Base-by-base conservation (phyloP, 768 basidiomycete genomes). In the Phaffia australis region DNA sequence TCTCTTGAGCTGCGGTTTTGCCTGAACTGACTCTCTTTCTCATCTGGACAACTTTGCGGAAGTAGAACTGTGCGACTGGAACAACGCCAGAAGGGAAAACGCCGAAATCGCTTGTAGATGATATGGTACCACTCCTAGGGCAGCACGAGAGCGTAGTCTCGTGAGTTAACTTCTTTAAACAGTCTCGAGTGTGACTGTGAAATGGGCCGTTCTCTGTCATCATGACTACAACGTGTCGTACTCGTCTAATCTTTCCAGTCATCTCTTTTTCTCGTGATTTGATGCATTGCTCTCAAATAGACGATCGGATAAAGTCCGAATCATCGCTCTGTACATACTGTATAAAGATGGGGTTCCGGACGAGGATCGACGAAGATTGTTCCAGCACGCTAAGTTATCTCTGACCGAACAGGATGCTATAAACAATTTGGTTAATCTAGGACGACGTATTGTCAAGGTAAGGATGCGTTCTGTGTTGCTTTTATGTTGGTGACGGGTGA, bases 301-400 rank as follows among this genome's bases (percentile, higher is more conserved):
- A 19, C 67, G 67, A 19, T 23, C 54, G 59, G 92, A 91, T 77
- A 99, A 99, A 81, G 90, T 97, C 51, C 88, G 95, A 52, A 87
- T 99, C 71, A 88, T 99, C 66, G 89, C 94, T 21, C 80, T 98
- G 32, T 99, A 98, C 75, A 89, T 98, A 71, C 86, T 94, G 75
- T 82, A 85, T 75, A 85, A 93, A 32, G 95, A 98, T 72, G 95
- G 95, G 49, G 94, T 98, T 23, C 92, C 95, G n/a, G 93, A 97
- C 61, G 95, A 98, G 74, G 95, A 99, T 77, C 85, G 89, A 64
- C 84, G 93, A 68, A 81, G 95, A 65, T 76, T 99, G 65, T 98
- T 92, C 75, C 92, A 98, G 74, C 95, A 99, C 75, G 95, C 94
- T 23, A 81, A 89, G 54, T 78, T 99, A 51, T 83, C 84, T 5